Evolutionary conservation across 257 asterid species (phyloP), one percentile per base, ranked within the genome.

Genomic region (Voacanga thouarsii): DNA sequence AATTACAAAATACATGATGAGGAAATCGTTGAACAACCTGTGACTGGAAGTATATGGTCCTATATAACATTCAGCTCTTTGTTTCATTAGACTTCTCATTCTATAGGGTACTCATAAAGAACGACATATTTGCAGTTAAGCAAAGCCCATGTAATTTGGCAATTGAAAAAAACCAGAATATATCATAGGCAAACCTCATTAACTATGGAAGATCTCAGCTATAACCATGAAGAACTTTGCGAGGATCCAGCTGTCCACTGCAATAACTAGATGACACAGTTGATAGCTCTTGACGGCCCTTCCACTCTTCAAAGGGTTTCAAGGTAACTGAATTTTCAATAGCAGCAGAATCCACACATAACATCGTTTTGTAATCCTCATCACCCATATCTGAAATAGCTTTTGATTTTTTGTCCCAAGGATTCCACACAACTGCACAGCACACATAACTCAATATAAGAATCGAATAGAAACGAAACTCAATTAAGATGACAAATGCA

Each of bases 331-430:
- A 88, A 82, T 81, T 87, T 84, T 87, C 96, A 65, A 90, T 76
- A 79, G 87, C 86, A 85, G 97, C 92, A 61, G 97, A 90, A 82
- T 90, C 94, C 55, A 92, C 88, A 65, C 92, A 88, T 12, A 90
- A 69, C 96, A 90, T 90, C 28, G 70, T 84, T 84, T 90, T 90
- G 86, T 88, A 92, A 78, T 90, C 94, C 49, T 83, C 93, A 75
- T 85, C 94, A 1, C 97, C 94, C 53, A 92, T 78, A 87, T 92
- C 96, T 3, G 90, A 88, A 71, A 91, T 87, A 77, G 96, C 80
- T 89, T 92, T 91, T n/a, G 94, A 88, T 78, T 85, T 89, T 85
- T 91, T 92, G 87, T 92, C 97, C 96, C 97, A 92, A 75, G 97
- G 97, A 83, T 92, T 92, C 97, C 97, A 91, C 67, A 92, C 87